Percentiles rank a stretch among this genome's conserved stretches.
These are phyloP conservation scores for Cadophora luteo-olivacea DNA, from an alignment of 2,329 filamentous ascomycete genomes.

Conservation along the genomic window DNA sequence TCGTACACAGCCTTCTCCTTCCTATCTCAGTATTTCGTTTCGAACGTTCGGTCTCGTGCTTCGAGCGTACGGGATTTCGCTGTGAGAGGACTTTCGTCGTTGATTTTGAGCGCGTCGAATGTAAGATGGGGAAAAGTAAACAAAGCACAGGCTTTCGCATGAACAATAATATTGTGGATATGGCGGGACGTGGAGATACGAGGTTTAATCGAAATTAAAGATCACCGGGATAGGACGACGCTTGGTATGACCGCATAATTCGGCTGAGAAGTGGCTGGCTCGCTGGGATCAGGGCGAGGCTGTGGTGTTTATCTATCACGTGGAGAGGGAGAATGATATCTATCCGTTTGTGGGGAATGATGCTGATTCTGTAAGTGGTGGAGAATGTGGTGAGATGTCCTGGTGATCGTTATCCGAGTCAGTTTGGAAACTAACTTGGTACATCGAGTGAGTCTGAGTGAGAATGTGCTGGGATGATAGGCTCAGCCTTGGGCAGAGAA, in stretches of 20 bases:
- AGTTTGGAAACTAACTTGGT: conserved; percentile 3
- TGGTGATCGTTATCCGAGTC: conserved; percentile 7
- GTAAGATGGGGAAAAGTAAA: conserved; percentile 19
- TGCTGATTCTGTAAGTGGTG: background rate
- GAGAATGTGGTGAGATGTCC: conserved; percentile 3
- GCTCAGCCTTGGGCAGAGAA: conserved; percentile 15
- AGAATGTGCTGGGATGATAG: conserved; percentile 16
- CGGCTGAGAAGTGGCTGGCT: conserved; percentile 18
- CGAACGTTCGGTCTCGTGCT: background rate
- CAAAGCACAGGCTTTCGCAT: conserved; percentile 21
- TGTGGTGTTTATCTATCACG: conserved; percentile 20
- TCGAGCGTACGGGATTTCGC: background rate
- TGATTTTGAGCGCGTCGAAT: background rate
- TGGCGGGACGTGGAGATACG: conserved; percentile 21
- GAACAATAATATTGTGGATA: conserved; percentile 19
- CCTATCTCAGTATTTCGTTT: background rate
- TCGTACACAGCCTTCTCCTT: background rate
- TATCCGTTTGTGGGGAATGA: background rate
- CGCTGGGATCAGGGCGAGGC: conserved; percentile 22
- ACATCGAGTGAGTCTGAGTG: background rate
- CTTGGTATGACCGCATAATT: conserved; percentile 24
- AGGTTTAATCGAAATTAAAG: conserved; percentile 26
- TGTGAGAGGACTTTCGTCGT: background rate
- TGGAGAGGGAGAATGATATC: conserved; percentile 5
- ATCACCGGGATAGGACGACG: background rate